Conservation (phyloP, 306 rosid genomes). For the Cucumis hystrix region DNA sequence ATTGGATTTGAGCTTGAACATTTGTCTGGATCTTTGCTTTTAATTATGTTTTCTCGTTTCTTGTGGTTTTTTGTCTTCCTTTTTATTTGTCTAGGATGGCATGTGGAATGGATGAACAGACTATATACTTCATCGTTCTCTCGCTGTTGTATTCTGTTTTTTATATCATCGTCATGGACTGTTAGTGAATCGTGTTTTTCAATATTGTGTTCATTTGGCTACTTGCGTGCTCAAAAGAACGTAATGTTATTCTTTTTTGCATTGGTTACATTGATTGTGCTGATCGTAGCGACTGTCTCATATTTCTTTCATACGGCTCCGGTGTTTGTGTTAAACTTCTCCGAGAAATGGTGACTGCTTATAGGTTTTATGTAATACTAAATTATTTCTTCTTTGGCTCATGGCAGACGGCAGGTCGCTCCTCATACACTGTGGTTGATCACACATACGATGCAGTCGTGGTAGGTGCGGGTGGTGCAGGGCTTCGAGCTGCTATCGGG, state of each 20-base stretch:
- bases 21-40: background rate
- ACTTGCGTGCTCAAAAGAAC: background rate
- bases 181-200: background rate
- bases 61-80: background rate
- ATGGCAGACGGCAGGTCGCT: constrained; percentile 42
- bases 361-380: background rate
- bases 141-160: background rate
- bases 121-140: background rate
- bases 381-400: background rate
- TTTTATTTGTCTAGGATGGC: background rate
- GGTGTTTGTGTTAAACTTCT: background rate
- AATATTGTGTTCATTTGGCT: background rate
- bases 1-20: background rate
- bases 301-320: background rate
- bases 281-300: background rate
- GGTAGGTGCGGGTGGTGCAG: constrained; percentile 98
- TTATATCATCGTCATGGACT: background rate
- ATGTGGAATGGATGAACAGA: background rate
- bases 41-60: background rate
- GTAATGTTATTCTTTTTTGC: background rate
- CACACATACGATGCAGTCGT: constrained; percentile 85
- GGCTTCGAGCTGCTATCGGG: constrained; percentile 90
- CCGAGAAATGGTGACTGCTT: background rate
- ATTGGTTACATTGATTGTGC: background rate
- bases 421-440: constrained; percentile 80